phyloP scores from a whole-genome alignment of 306 rosid genomes.

The Medicago arabica region DNA sequence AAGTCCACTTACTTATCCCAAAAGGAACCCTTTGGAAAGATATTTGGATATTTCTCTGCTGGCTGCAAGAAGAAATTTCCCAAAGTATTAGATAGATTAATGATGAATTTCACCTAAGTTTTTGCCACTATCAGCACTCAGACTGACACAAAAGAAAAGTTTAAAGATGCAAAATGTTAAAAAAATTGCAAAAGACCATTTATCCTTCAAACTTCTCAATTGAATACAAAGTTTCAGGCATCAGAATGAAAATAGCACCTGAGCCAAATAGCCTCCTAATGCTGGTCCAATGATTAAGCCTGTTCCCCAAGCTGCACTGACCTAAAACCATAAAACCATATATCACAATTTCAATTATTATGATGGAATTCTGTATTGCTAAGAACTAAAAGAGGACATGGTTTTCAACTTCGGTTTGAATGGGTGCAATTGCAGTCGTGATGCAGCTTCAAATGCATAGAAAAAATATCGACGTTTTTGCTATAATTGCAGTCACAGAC shows the following conservation, averaged over 20 bases:
- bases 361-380: not conserved
- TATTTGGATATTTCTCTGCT: slow-evolving; percentile 17
- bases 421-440: not conserved
- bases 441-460: not conserved
- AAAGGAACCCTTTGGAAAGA: slow-evolving; percentile 14
- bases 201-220: too few species aligned
- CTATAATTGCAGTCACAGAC: not conserved
- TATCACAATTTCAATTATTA: slow-evolving; percentile 28
- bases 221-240: too few species aligned
- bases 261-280: slow-evolving; percentile 88
- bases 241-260: slow-evolving; percentile 53
- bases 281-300: slow-evolving; percentile 92
- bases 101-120: not conserved
- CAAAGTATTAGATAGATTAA: not conserved
- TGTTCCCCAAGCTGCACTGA: slow-evolving; percentile 79
- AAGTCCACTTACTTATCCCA: slow-evolving; percentile 3
- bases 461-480: not conserved
- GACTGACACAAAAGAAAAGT: not conserved
- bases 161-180: too few species aligned
- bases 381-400: not conserved
- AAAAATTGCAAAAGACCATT: too few species aligned
- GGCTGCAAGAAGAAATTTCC: not conserved
- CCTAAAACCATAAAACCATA: slow-evolving; percentile 59
- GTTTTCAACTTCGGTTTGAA: not conserved
- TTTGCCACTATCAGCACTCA: too few species aligned